Base-by-base conservation (phyloP, 257 asterid genomes). In the Galeopsis tetrahit region DNA sequence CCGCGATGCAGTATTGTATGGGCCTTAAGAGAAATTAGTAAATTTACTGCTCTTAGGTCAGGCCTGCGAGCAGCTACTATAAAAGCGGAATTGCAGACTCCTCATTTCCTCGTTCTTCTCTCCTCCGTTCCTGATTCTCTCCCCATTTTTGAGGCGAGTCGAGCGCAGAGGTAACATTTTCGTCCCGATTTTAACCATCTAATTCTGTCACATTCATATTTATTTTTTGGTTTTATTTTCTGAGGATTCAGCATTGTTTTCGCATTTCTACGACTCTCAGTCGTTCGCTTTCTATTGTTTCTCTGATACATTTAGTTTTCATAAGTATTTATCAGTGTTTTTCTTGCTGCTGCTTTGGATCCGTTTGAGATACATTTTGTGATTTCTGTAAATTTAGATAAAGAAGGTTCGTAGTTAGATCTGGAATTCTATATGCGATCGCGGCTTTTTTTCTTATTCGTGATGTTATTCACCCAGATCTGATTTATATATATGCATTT, bases 131-230 rank as follows among this genome's bases (percentile, higher is more conserved):
- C 71, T 5, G 42, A 69, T 17, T 31, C 10, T 38, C 48, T 10
- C 70, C 49, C 79, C 70, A 10, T 7, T 63, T 42, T 57, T 60
- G 77, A 58, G 83, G 81, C 86, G 83, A 74, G 78, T 28, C 34
- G 78, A 79, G 38, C 78, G 79, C 69, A 78, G 89, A 78, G 89
- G 87, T 85, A 75, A 78, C 51, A 4, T n/a, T 49, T 11, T 49
- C 8, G 2, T 5, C 40, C 38, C 17, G 3, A 6, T 67, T 70
- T 21, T 73, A 39, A 55, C 32, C 1, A 3, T 35, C 6, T 61
- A 11, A 5, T 61, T 8, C 10, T 6, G 53, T 63, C 58, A 6
- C 7, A 58, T 3, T 15, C 9, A 9, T n/a, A 7, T 15, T 39
- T 10, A 11, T 61, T 52, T 33, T 33, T n/a, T 4, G 56, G 6